Evolutionary conservation across 495 filamentous ascomycete genomes (phyloP), one percentile per base, ranked within the genome.

Genomic region (Penicillium argentinense): DNA sequence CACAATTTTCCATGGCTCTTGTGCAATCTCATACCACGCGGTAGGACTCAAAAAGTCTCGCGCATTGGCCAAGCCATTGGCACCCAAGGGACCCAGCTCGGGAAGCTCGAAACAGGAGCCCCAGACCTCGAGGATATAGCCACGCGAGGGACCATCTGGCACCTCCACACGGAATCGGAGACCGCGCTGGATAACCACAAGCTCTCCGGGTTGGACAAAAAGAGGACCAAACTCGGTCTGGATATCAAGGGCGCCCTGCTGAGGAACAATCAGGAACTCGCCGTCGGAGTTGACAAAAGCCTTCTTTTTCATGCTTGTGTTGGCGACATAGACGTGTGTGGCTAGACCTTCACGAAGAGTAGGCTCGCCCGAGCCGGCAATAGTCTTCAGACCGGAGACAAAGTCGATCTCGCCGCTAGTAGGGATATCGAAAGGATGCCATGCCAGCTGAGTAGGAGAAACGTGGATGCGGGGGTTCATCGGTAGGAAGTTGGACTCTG

Each of bases 401-500:
- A 76, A 75, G 49, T 74, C 71, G 12, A 72, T 58, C 6, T 69
- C 53, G 12, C 49, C 67, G 16, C 46, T 49, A 5, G 39, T 48
- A 9, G 73, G 70, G 47, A 75, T 73, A 14, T 75, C 70, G 26
- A 75, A 69, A 4, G 74, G 74, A 24, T 70, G 64, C 74, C 74
- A 77, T 27, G 72, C 74, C 2, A 74, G 63, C 48, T 74, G 72
- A 1, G 72, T 75, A 23, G 73, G 73, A 6, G 87, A 84, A 57
- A 88, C 77, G 49, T 85, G 81, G 17, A 87, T 74, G 47, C 73
- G 76, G 5, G 71, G 69, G 49, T 75, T 73, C 17, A 75, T 44
- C 0, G 72, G 72, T 2, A 75, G 51, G 50, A 79, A 78, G 53
- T 65, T 72, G 17, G 63, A 68, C 61, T 76, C 67, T 23, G 67